Percentiles rank a stretch among this genome's conserved stretches.
These are phyloP conservation scores for Firmiana major DNA, from an alignment of 345 rosid genomes.

Conservation along the genomic window DNA sequence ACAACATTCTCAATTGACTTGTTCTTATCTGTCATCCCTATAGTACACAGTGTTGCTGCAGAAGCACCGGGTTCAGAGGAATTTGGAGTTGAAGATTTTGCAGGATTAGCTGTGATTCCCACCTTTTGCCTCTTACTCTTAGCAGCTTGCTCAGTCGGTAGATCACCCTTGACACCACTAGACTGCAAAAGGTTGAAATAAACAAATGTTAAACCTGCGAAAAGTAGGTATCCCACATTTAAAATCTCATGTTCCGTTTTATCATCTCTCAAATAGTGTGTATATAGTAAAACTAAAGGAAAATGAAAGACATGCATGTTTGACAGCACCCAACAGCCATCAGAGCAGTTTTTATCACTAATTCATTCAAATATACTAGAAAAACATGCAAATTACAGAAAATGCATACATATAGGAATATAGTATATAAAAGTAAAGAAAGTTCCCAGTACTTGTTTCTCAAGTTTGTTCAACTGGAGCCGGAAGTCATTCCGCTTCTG, in stretches of 20 bases:
- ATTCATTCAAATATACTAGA: not conserved
- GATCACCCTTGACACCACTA: constrained; percentile 62
- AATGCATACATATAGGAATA: not conserved
- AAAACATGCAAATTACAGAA: constrained; percentile 1
- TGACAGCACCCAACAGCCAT: not conserved
- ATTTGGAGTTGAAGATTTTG: constrained; percentile 26
- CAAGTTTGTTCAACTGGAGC: constrained; percentile 59
- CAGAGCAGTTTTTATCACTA: not conserved
- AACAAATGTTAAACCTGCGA: not conserved
- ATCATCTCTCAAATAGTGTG: not conserved
- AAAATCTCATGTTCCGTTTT: not conserved
- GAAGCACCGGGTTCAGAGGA: constrained; percentile 38
- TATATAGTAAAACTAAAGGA: not conserved
- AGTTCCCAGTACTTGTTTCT: constrained; percentile 55
- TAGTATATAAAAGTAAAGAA: constrained; percentile 7
- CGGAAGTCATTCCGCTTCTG: constrained; percentile 79
- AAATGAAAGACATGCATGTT: not conserved
- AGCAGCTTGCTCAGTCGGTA: constrained; percentile 52
- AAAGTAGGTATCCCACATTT: not conserved
- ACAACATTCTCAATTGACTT: constrained; percentile 36
- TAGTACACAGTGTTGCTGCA: constrained; percentile 32
- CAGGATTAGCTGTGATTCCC: constrained; percentile 39
- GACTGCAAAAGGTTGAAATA: constrained; percentile 50
- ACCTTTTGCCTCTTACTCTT: constrained; percentile 68
- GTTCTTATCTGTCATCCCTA: constrained; percentile 33